These are phyloP conservation scores for Diaporthe caulivora DNA, from an alignment of 2,329 filamentous ascomycete species.

Conservation along the genomic window DNA sequence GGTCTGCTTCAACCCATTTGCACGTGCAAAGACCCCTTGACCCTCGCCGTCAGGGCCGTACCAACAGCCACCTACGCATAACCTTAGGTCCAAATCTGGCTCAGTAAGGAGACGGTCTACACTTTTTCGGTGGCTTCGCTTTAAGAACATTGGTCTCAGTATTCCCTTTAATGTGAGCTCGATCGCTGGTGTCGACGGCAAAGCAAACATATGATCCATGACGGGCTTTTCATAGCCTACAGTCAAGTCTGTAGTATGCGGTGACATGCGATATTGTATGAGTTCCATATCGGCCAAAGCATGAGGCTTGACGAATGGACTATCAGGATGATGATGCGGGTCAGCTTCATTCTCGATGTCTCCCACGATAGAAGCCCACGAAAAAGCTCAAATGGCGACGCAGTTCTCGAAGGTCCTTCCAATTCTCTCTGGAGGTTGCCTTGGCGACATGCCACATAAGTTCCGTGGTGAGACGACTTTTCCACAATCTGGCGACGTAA, in stretches of 20 bases:
- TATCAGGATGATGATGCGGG: no score
- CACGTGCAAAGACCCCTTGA: no score
- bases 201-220: background rate
- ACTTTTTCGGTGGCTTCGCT: no score
- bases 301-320: no score
- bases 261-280: no score
- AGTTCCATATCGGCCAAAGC: no score
- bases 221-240: background rate
- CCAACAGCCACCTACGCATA: no score
- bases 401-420: no score
- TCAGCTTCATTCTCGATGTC: background rate
- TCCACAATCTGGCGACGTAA: slow-evolving; percentile 3
- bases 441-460: background rate
- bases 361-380: background rate
- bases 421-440: background rate
- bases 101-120: no score
- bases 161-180: background rate
- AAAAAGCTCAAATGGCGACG: background rate
- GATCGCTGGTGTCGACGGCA: background rate
- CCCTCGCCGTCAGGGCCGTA: no score
- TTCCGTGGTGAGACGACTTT: background rate
- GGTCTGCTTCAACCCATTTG: no score
- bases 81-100: background rate
- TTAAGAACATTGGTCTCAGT: background rate
- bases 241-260: no score